A percentile compares a stretch with the other conserved stretches of the same genome.
phyloP scores from a whole-genome alignment of 192 early-diverging fungal genomes.

The Coemansia aciculifera region DNA sequence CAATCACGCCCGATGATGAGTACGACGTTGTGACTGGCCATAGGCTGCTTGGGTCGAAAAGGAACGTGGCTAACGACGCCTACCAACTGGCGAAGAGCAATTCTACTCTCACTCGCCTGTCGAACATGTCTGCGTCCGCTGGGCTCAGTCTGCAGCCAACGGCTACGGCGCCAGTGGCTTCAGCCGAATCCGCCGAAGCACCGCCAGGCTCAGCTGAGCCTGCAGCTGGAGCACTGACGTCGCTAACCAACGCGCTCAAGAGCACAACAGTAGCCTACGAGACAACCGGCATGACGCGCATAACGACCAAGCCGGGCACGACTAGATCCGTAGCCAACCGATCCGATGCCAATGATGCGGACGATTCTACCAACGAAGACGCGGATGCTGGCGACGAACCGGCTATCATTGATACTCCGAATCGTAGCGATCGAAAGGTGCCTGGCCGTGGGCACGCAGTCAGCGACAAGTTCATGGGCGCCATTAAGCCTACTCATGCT shows the following conservation, averaged over 20 bases:
- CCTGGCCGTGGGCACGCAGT: conserved; percentile 43
- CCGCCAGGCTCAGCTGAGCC: neutral
- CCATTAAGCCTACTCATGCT: conserved; percentile 22
- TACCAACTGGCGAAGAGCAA: conserved; percentile 4
- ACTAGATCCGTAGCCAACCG: neutral
- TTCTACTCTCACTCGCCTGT: conserved; percentile 9
- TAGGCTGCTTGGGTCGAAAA: conserved; percentile 12
- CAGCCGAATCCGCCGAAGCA: neutral
- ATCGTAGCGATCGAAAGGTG: conserved; percentile 17
- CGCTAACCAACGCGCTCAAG: neutral
- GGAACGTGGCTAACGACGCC: neutral
- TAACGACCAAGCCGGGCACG: neutral
- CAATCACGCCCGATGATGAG: conserved; percentile 35
- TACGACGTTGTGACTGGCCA: conserved; percentile 33
- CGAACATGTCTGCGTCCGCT: conserved; percentile 21
- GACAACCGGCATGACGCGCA: conserved; percentile 31
- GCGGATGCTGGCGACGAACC: neutral
- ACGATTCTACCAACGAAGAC: neutral
- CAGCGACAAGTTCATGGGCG: conserved; percentile 26
- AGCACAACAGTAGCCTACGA: conserved; percentile 31
- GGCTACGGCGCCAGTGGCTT: neutral
- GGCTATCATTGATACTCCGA: neutral
- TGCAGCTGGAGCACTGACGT: neutral
- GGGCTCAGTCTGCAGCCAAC: conserved; percentile 17
- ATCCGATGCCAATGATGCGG: neutral